phyloP scores from a whole-genome alignment of 2,329 filamentous ascomycete species.

The Scytalidium sp. region DNA sequence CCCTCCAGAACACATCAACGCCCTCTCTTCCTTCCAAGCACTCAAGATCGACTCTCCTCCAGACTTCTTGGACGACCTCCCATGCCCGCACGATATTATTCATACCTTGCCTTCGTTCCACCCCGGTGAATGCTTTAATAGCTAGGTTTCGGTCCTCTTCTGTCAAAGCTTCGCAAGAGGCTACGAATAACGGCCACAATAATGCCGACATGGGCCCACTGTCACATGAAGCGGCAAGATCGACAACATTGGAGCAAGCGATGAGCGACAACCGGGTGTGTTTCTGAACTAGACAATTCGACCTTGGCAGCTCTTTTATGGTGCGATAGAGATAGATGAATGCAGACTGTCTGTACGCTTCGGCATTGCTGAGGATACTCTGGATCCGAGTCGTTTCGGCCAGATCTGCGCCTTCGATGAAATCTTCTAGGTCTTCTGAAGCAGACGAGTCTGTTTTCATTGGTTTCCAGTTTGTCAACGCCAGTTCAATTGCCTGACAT shows the following conservation, averaged over 20 bases:
- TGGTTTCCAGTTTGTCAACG: conserved; percentile 54
- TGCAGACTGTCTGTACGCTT: conserved; percentile 48
- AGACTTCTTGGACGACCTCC: conserved; percentile 60
- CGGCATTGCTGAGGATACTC: conserved; percentile 41
- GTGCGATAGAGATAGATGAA: conserved; percentile 41
- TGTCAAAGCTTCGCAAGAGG: conserved; percentile 55
- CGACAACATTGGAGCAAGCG: conserved; percentile 54
- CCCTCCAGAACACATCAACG: conserved; percentile 7
- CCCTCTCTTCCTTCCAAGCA: conserved; percentile 1
- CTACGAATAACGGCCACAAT: conserved; percentile 63
- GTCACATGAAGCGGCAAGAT: conserved; percentile 32
- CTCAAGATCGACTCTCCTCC: conserved; percentile 46
- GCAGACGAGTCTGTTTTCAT: background rate
- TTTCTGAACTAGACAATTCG: conserved; percentile 48
- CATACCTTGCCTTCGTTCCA: conserved; percentile 60
- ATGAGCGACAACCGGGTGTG: conserved; percentile 48
- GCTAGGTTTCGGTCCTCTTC: conserved; percentile 49
- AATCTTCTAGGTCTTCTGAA: background rate
- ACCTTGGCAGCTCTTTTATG: conserved; percentile 40
- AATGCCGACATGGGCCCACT: conserved; percentile 60
- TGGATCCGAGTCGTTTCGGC: conserved; percentile 17
- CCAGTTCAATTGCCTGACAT: conserved; percentile 52
- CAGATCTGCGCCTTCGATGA: background rate
- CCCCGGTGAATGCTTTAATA: conserved; percentile 46
- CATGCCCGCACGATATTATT: conserved; percentile 60